These are phyloP conservation scores for Kodamaea laetipori DNA, from an alignment of 805 yeast species.

Conservation along the genomic window DNA sequence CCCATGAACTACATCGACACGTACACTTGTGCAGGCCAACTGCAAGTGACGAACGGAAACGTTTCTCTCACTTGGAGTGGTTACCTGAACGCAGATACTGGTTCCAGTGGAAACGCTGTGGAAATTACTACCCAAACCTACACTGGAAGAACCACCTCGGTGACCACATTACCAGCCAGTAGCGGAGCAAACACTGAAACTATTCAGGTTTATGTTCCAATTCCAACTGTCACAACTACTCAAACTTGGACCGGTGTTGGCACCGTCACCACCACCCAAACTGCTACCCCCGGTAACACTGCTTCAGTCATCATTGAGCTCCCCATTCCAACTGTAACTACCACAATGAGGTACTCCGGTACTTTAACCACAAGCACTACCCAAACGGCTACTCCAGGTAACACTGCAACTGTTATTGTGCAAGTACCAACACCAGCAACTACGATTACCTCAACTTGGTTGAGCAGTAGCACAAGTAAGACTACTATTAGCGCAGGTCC, in stretches of 20 bases:
- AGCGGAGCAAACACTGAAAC: constrained; percentile 12
- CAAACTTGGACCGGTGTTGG: constrained; percentile 18
- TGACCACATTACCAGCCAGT: constrained; percentile 13
- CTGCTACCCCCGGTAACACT: constrained; percentile 11
- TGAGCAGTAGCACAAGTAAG: constrained; percentile 1
- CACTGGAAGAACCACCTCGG: constrained; percentile 15
- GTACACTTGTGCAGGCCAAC: constrained; percentile 15
- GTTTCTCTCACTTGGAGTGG: constrained; percentile 3
- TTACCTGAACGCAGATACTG: constrained; percentile 11
- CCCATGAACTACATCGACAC: constrained; percentile 17
- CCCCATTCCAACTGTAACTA: constrained; percentile 13
- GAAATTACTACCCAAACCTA: constrained; percentile 17
- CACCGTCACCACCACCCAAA: constrained; percentile 14
- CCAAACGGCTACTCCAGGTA: constrained; percentile 9
- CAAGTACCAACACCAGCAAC: constrained; percentile 15
- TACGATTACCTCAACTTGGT: constrained; percentile 7
- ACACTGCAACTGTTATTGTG: constrained; percentile 17
- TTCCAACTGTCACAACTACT: constrained; percentile 11
- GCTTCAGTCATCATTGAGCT: constrained; percentile 16
- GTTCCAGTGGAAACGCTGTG: constrained; percentile 13
- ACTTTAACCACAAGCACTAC: constrained; percentile 12
- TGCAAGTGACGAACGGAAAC: too few relatives aligned
- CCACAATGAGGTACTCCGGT: constrained; percentile 6
- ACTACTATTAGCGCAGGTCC: constrained; percentile 5
- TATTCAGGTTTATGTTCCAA: constrained; percentile 16